Evolutionary conservation across 164 flowering plant genomes (phyloP), one percentile per base, ranked within the genome.

Genomic region (Tetracentron sinense): DNA sequence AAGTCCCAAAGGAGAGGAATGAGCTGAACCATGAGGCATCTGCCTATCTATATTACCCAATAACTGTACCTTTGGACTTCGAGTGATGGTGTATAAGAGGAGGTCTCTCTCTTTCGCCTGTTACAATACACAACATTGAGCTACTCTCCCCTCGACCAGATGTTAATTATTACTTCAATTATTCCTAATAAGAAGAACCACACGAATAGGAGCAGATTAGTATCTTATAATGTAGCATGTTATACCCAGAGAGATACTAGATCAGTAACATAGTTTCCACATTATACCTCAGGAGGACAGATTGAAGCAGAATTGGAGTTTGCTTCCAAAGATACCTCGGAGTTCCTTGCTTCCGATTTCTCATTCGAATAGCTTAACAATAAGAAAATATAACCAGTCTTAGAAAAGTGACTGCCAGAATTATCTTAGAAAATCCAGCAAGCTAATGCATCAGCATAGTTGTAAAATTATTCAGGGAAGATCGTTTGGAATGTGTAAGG

Each of bases 341-440:
- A 70, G 48, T 60, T 68, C 67, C 86, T 77, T 57, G 82, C 82
- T 75, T 83, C 88, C 30, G 88, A 82, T 74, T 83, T 86, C 75
- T 82, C 88, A 75, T 86, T 86, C n/a, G 90, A 83, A 46, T 71
- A 82, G 48, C 86, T 82, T n/a, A 66, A 15, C 42, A 68, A 49
- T 26, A 2, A 68, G 30, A 58, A 20, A 29, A 26, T 38, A 8
- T 38, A 38, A n/a, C n/a, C n/a, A n/a, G n/a, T n/a, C n/a, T n/a
- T n/a, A n/a, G n/a, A n/a, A n/a, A n/a, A n/a, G n/a, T n/a, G n/a
- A n/a, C n/a, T n/a, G n/a, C n/a, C n/a, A n/a, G n/a, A n/a, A n/a
- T n/a, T n/a, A n/a, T n/a, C n/a, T n/a, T n/a, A n/a, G n/a, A n/a
- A 38, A 38, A 8, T 1, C 7, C 44, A 38, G 14, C 4, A 16